Conservation (phyloP, 1,284 basidiomycete genomes). For the Bondarzewia mesenterica region DNA sequence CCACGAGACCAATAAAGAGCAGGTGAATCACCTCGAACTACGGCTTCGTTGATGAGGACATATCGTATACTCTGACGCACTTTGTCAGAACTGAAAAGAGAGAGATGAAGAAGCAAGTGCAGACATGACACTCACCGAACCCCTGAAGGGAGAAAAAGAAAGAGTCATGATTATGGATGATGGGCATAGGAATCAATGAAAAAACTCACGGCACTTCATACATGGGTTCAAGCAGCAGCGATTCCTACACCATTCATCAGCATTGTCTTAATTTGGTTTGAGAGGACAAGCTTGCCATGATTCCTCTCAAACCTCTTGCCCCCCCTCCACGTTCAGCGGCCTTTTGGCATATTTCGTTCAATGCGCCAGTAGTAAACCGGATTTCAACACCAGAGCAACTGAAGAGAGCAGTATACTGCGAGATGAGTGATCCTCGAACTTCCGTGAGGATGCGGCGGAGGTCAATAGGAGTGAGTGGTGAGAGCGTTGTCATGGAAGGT, state of each 20-base stretch:
- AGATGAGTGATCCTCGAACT: conserved; percentile 83
- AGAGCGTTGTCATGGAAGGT: conserved; percentile 79
- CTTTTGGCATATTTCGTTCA: conserved; percentile 71
- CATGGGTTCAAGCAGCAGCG: conserved; percentile 78
- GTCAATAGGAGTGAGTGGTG: conserved; percentile 66
- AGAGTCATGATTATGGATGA: conserved; percentile 5
- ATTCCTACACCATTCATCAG: conserved; percentile 41
- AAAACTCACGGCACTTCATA: conserved; percentile 81
- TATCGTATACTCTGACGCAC: conserved; percentile 43
- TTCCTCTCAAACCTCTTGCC: conserved; percentile 80
- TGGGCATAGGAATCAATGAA: neutral
- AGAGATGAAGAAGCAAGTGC: neutral
- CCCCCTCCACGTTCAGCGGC: conserved; percentile 81
- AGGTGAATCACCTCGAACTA: conserved; percentile 39
- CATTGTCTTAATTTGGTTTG: neutral
- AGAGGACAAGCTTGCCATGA: conserved; percentile 63
- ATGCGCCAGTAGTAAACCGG: conserved; percentile 67
- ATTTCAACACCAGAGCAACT: conserved; percentile 76
- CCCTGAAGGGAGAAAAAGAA: conserved; percentile 22
- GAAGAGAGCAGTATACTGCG: conserved; percentile 83
- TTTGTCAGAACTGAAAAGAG: neutral
- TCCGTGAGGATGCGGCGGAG: conserved; percentile 87
- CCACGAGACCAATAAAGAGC: conserved; percentile 57
- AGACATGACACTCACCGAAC: conserved; percentile 31
- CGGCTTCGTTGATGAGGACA: conserved; percentile 50